phyloP scores from a whole-genome alignment of 768 basidiomycete genomes.

The Cyathus striatus region DNA sequence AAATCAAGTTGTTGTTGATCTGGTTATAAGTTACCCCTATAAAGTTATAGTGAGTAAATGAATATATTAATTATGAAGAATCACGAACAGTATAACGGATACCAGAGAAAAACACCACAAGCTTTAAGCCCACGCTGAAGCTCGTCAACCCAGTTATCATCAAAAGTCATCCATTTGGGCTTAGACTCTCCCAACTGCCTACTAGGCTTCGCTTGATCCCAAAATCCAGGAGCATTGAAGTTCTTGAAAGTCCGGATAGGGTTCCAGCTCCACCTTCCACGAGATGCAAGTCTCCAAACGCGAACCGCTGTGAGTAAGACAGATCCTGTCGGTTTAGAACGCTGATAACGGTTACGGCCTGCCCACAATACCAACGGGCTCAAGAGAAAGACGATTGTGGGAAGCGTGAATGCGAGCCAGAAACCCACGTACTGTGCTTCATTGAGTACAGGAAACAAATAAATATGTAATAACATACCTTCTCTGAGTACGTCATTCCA shows the following conservation, averaged over 20 bases:
- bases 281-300: conserved; percentile 39
- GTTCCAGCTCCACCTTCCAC: conserved; percentile 51
- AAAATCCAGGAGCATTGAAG: conserved; percentile 58
- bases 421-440: conserved; percentile 51
- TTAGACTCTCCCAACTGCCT: conserved; percentile 32
- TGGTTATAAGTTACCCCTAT: conserved; percentile 77
- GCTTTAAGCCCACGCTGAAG: conserved; percentile 69
- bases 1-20: conserved; percentile 71
- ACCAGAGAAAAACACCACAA: conserved; percentile 58
- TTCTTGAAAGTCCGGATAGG: conserved; percentile 42
- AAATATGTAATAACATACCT: conserved; percentile 24
- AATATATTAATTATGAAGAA: not conserved
- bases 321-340: conserved; percentile 61
- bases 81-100: conserved; percentile 64
- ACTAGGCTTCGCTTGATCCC: conserved; percentile 70
- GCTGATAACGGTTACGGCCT: conserved; percentile 50
- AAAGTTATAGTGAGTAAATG: not conserved
- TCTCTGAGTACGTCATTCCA: conserved; percentile 62
- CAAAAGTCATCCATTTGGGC: conserved; percentile 72
- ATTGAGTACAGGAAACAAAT: not conserved
- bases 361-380: conserved; percentile 55
- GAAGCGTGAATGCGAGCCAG: conserved; percentile 62
- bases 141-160: conserved; percentile 78
- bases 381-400: conserved; percentile 55
- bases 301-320: conserved; percentile 47